Conservation (phyloP, 2,329 filamentous ascomycete genomes). For the Exophiala bonariae region DNA sequence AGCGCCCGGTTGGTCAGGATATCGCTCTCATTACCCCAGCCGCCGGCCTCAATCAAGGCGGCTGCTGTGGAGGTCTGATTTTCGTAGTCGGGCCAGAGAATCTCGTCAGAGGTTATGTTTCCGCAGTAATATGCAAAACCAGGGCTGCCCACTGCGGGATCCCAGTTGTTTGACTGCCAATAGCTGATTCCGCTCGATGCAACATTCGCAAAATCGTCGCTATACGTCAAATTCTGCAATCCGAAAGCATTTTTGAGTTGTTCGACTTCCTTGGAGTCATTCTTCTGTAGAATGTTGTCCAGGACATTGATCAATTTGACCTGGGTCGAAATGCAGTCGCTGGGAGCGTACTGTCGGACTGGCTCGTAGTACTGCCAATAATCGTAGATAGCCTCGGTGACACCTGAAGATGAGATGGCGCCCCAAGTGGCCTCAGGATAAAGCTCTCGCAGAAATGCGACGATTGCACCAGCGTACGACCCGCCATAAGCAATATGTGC, state of each 20-base stretch:
- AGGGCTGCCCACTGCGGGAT: slow-evolving; percentile 52
- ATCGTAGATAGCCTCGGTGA: slow-evolving; percentile 74
- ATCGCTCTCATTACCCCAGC: slow-evolving; percentile 43
- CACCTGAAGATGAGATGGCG: slow-evolving; percentile 76
- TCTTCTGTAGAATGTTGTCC: slow-evolving; percentile 58
- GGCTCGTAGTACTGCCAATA: slow-evolving; percentile 69
- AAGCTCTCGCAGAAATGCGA: slow-evolving; percentile 70
- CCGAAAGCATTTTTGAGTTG: slow-evolving; percentile 55
- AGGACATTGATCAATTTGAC: slow-evolving; percentile 61
- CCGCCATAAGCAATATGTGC: slow-evolving; percentile 81
- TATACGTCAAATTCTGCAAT: slow-evolving; percentile 38
- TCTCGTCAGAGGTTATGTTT: slow-evolving; percentile 51
- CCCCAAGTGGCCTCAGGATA: slow-evolving; percentile 81
- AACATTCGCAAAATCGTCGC: slow-evolving; percentile 55
- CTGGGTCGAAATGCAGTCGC: slow-evolving; percentile 64
- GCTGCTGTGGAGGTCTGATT: slow-evolving; percentile 41
- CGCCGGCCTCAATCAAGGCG: slow-evolving; percentile 48
- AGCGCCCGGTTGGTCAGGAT: slow-evolving; percentile 52
- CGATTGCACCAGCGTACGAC: slow-evolving; percentile 79
- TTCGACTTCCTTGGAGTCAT: slow-evolving; percentile 43
- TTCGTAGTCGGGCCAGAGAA: slow-evolving; percentile 45
- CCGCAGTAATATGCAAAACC: slow-evolving; percentile 56
- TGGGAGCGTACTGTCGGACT: slow-evolving; percentile 56
- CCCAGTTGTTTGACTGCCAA: slow-evolving; percentile 63
- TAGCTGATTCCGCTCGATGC: slow-evolving; percentile 45